phyloP scores from a whole-genome alignment of 106 monocot species.

The Hemerocallis citrina region DNA sequence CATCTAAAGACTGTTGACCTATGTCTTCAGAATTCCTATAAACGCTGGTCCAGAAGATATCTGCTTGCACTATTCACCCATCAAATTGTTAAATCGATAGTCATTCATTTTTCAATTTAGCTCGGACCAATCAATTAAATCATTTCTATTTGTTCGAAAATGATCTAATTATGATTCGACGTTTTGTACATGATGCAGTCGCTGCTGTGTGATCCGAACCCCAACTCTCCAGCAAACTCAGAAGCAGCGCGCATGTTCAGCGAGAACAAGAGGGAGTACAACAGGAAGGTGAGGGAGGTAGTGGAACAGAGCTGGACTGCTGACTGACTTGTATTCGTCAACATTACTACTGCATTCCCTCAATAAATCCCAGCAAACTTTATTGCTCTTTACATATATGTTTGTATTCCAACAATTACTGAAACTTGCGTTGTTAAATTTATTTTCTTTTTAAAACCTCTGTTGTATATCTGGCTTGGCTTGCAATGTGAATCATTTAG shows the following conservation, averaged over 20 bases:
- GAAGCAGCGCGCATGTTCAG: slow-evolving; percentile 43
- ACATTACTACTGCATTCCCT: not conserved
- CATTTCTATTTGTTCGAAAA: not conserved
- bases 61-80: too few relatives aligned
- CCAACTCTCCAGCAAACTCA: slow-evolving; percentile 37
- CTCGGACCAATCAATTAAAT: too few relatives aligned
- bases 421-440: too few relatives aligned
- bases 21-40: too few relatives aligned
- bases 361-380: too few relatives aligned
- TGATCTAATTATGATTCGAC: not conserved
- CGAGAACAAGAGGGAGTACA: slow-evolving; percentile 38
- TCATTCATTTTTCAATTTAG: too few relatives aligned
- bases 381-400: not conserved
- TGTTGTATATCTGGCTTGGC: too few relatives aligned
- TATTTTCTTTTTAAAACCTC: too few relatives aligned
- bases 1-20: too few relatives aligned
- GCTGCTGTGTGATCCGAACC: slow-evolving; percentile 39
- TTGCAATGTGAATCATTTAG: too few relatives aligned
- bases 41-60: too few relatives aligned
- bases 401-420: not conserved
- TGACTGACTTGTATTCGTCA: slow-evolving; percentile 21
- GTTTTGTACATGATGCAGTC: slow-evolving; percentile 15
- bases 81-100: too few relatives aligned
- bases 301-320: slow-evolving; percentile 29
- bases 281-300: slow-evolving; percentile 20